phyloP scores from a whole-genome alignment of 306 rosid genomes.

The Quercus ilex region DNA sequence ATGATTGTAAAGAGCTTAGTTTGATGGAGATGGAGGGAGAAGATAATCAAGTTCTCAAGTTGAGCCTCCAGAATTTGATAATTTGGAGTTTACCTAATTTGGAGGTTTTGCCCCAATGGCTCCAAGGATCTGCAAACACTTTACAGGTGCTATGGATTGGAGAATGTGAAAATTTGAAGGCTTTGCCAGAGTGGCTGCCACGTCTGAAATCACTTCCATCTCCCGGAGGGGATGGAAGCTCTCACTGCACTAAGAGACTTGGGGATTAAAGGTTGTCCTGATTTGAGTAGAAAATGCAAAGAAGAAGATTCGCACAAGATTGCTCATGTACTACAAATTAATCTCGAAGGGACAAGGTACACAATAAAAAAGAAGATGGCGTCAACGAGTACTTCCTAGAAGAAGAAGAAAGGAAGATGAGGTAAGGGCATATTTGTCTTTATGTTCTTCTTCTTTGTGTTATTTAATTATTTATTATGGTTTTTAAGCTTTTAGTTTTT shows the following conservation, averaged over 20 bases:
- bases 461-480: too few relatives aligned
- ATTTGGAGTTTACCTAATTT: background rate
- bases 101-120: conserved; percentile 20
- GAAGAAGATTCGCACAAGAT: background rate
- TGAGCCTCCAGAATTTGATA: background rate
- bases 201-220: background rate
- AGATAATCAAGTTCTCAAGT: background rate
- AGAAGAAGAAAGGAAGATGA: too few relatives aligned
- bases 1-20: background rate
- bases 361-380: too few relatives aligned
- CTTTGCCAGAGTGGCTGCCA: conserved; percentile 28
- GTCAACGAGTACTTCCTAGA: too few relatives aligned
- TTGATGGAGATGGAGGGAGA: background rate
- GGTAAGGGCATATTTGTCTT: too few relatives aligned
- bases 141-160: background rate
- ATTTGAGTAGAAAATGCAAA: too few relatives aligned
- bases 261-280: background rate
- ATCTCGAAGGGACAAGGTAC: too few relatives aligned
- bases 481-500: too few relatives aligned
- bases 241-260: conserved; percentile 1
- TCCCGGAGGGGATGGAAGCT: background rate
- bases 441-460: too few relatives aligned
- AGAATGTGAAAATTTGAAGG: background rate
- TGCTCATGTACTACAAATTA: background rate
- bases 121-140: conserved; percentile 14